Conservation (phyloP, 2,329 filamentous ascomycete genomes). For the Pestalotiopsis sp. region DNA sequence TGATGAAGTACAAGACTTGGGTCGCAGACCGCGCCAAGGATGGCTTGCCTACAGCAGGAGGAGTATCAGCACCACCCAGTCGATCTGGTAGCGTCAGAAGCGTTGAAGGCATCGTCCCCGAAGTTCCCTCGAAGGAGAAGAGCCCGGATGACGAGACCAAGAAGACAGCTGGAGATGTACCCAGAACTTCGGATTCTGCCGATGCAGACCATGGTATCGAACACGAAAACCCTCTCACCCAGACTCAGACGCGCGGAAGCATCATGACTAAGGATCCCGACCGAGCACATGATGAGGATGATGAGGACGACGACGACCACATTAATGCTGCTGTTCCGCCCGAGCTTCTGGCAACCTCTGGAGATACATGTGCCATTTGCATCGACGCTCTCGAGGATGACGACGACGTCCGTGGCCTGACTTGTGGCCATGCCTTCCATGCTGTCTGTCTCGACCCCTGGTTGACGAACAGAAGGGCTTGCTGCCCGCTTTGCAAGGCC, state of each 20-base stretch:
- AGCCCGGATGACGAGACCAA: conserved; percentile 26
- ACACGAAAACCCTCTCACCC: conserved; percentile 14
- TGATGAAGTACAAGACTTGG: conserved; percentile 97
- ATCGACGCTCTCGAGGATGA: conserved; percentile 93
- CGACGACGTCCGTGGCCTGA: conserved; percentile 89
- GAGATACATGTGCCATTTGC: conserved; percentile 95
- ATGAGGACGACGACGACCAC: conserved; percentile 75
- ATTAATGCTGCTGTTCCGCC: conserved; percentile 81
- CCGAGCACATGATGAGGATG: conserved; percentile 39
- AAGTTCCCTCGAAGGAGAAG: conserved; percentile 44
- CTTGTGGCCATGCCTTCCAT: conserved; percentile 98
- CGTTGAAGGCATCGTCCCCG: conserved; percentile 55
- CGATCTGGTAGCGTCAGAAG: conserved; percentile 73
- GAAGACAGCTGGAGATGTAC: neutral
- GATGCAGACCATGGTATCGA: conserved; percentile 8
- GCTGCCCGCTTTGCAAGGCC: conserved; percentile 95
- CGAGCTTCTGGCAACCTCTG: conserved; percentile 77
- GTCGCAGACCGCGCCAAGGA: conserved; percentile 79
- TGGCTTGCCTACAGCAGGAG: conserved; percentile 80
- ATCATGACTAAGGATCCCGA: conserved; percentile 26
- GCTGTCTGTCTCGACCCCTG: conserved; percentile 94
- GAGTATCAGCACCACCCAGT: conserved; percentile 74
- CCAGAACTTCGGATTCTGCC: conserved; percentile 13
- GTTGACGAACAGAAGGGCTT: conserved; percentile 90
- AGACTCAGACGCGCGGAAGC: conserved; percentile 20